Percentiles rank a stretch among this genome's conserved stretches.
phyloP scores from a whole-genome alignment of 2,329 filamentous ascomycete genomes.

The Diaporthe vexans region DNA sequence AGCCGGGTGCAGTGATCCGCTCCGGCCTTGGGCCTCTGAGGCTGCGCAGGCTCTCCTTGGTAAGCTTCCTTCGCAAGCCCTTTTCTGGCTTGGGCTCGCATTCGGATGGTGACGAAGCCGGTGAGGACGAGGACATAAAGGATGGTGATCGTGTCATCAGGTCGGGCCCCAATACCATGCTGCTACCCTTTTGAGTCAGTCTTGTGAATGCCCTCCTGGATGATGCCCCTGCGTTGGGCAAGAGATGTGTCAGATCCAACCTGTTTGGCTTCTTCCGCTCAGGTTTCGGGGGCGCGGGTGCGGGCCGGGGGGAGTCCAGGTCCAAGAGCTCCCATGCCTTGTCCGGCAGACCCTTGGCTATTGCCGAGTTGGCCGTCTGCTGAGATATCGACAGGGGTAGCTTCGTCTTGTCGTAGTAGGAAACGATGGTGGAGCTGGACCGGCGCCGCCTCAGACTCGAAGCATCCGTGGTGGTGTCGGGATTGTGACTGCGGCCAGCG shows the following conservation, averaged over 20 bases:
- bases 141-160: slow-evolving; percentile 59
- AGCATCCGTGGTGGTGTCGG: slow-evolving; percentile 54
- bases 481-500: slow-evolving; percentile 46
- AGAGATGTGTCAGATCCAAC: slow-evolving; percentile 63
- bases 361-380: slow-evolving; percentile 70
- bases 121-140: slow-evolving; percentile 56
- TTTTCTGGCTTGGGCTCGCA: slow-evolving; percentile 47
- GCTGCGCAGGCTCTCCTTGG: slow-evolving; percentile 53
- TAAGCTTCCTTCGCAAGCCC: slow-evolving; percentile 53
- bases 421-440: slow-evolving; percentile 69
- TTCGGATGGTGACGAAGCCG: slow-evolving; percentile 46
- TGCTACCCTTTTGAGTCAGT: slow-evolving; percentile 43
- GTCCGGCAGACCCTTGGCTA: slow-evolving; percentile 67
- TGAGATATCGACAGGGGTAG: slow-evolving; percentile 70
- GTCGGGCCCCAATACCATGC: slow-evolving; percentile 54
- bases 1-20: slow-evolving; percentile 9
- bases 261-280: slow-evolving; percentile 64
- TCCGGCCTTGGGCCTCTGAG: slow-evolving; percentile 15
- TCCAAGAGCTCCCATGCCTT: slow-evolving; percentile 64
- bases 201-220: slow-evolving; percentile 43
- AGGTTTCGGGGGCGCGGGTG: slow-evolving; percentile 45
- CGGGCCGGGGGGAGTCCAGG: slow-evolving; percentile 54
- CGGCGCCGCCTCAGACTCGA: slow-evolving; percentile 62
- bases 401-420: slow-evolving; percentile 70
- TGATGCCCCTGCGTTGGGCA: slow-evolving; percentile 50